These are phyloP conservation scores for Candida tibetensis DNA, from an alignment of 805 yeast species.

Conservation along the genomic window DNA sequence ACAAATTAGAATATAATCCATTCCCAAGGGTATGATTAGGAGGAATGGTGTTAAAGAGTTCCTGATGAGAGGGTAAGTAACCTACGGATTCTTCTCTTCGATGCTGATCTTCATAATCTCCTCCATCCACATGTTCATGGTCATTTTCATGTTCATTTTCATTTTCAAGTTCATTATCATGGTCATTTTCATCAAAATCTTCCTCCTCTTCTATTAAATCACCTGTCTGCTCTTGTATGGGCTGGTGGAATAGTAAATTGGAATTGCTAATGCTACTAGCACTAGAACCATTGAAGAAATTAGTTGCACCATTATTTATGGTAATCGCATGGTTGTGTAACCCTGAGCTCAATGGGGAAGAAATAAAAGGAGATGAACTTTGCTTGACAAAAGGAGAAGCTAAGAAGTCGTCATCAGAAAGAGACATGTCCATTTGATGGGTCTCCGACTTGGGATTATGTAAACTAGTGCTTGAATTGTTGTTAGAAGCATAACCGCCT, in stretches of 20 bases:
- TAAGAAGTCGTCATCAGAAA: conserved; percentile 25
- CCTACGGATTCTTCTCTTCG: conserved; percentile 4
- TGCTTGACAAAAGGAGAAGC: conserved; percentile 31
- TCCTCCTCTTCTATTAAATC: conserved; percentile 23
- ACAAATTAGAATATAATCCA: conserved; percentile 24
- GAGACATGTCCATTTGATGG: conserved; percentile 17
- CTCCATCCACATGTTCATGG: conserved; percentile 11
- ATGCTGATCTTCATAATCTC: conserved; percentile 9
- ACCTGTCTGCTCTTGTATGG: conserved; percentile 26
- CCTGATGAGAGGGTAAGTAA: conserved; percentile 12
- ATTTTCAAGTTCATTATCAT: conserved; percentile 10
- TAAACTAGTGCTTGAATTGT: conserved; percentile 1
- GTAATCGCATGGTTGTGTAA: neutral
- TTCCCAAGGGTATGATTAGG: conserved; percentile 14
- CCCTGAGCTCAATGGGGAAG: conserved; percentile 15
- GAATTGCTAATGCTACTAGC: conserved; percentile 13
- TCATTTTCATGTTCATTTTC: conserved; percentile 7
- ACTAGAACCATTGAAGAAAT: conserved; percentile 4
- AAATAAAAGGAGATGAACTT: conserved; percentile 13
- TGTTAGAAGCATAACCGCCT: conserved; percentile 6
- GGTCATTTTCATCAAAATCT: neutral
- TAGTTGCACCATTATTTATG: conserved; percentile 1
- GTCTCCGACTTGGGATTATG: conserved; percentile 14
- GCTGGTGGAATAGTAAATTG: conserved; percentile 24
- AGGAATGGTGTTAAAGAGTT: conserved; percentile 18